A percentile compares a stretch with the other conserved stretches of the same genome.
phyloP scores from a whole-genome alignment of 208 protist species.

The Phytomonas sp. region DNA sequence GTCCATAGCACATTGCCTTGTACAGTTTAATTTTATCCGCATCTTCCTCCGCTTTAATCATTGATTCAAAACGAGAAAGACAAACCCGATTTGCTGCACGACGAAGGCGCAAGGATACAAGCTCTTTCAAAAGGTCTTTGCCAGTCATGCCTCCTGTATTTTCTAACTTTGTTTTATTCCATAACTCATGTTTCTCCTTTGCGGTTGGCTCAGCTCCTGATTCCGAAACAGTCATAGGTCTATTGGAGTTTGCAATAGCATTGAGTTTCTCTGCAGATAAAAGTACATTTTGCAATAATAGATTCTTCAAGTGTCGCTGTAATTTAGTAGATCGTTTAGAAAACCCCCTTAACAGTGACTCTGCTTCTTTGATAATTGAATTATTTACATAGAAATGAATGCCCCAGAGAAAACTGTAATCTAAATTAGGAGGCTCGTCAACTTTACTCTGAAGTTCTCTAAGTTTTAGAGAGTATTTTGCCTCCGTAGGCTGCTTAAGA shows the following conservation, averaged over 20 bases:
- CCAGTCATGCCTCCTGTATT: constrained; percentile 13
- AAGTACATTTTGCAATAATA: background rate
- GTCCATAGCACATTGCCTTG: background rate
- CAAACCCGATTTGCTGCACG: constrained; percentile 22
- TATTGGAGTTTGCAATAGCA: background rate
- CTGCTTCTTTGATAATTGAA: background rate
- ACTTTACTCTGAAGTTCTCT: background rate
- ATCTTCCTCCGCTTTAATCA: background rate
- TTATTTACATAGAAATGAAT: background rate
- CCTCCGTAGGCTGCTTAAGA: background rate
- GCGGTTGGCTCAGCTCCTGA: background rate
- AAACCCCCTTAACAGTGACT: background rate
- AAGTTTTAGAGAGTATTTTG: background rate
- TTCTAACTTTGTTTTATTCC: constrained; percentile 13
- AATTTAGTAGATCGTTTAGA: background rate
- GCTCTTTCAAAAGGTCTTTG: constrained; percentile 18
- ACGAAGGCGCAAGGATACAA: constrained; percentile 22
- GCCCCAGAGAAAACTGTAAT: background rate
- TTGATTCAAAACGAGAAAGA: constrained; percentile 9
- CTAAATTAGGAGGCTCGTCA: background rate
- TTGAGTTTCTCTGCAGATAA: background rate
- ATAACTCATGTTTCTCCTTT: background rate
- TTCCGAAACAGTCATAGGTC: background rate
- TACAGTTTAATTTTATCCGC: background rate
- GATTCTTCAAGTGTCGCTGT: background rate